Percentiles rank a stretch among this genome's conserved stretches.
These are phyloP conservation scores for Pisolithus tinctorius DNA, from an alignment of 768 basidiomycete genomes.

Conservation along the genomic window DNA sequence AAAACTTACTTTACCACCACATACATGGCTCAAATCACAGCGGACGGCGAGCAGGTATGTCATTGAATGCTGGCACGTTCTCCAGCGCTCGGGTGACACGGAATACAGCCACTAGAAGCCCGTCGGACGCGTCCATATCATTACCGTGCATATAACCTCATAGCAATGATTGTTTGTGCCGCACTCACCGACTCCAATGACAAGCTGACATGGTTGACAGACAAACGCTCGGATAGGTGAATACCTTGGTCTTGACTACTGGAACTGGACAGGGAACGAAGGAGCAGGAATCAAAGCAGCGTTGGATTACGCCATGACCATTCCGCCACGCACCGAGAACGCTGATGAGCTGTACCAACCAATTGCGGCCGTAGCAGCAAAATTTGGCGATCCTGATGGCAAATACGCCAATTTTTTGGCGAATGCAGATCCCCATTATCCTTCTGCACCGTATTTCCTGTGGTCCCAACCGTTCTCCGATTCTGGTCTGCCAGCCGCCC, in stretches of 20 bases:
- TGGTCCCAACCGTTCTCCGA: slow-evolving; percentile 51
- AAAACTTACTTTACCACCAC: slow-evolving; percentile 44
- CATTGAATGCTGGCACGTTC: background rate
- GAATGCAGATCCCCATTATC: slow-evolving; percentile 31
- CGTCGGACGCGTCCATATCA: slow-evolving; percentile 58
- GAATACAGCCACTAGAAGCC: slow-evolving; percentile 49
- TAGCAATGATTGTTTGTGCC: slow-evolving; percentile 54
- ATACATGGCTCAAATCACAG: slow-evolving; percentile 47
- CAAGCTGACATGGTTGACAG: slow-evolving; percentile 22
- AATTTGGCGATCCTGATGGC: slow-evolving; percentile 57
- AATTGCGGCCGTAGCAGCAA: slow-evolving; percentile 48
- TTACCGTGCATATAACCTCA: slow-evolving; percentile 62
- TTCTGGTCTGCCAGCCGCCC: background rate
- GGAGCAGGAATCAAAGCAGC: slow-evolving; percentile 55
- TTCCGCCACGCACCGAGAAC: slow-evolving; percentile 24
- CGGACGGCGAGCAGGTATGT: slow-evolving; percentile 51
- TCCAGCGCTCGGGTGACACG: background rate
- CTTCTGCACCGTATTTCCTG: slow-evolving; percentile 41
- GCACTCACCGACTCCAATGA: background rate
- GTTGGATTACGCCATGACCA: slow-evolving; percentile 50
- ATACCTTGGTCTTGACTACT: slow-evolving; percentile 39
- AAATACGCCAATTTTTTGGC: slow-evolving; percentile 47
- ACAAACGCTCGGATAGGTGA: slow-evolving; percentile 50
- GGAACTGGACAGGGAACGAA: slow-evolving; percentile 42
- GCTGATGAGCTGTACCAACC: slow-evolving; percentile 48